Conservation (phyloP, 495 filamentous ascomycete genomes). For the Tuber melanosporum region DNA sequence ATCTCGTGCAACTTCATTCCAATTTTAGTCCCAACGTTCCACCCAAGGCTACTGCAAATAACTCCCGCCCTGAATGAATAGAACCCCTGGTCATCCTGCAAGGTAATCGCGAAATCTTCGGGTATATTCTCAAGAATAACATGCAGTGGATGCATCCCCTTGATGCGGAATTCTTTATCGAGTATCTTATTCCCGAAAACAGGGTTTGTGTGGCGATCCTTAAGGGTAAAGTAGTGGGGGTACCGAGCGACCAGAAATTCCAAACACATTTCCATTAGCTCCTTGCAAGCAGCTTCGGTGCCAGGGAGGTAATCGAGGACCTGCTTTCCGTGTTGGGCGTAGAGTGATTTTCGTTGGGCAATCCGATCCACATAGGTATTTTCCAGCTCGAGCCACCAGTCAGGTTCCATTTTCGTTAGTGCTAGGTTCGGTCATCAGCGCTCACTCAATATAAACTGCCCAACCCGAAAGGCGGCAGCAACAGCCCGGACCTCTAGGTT, state of each 20-base stretch:
- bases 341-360: constrained; percentile 64
- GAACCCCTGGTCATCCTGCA: constrained; percentile 63
- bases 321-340: constrained; percentile 54
- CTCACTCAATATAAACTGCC: not conserved
- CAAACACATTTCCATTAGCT: constrained; percentile 83
- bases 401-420: constrained; percentile 68
- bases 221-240: constrained; percentile 68
- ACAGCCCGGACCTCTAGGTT: not conserved
- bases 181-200: constrained; percentile 66
- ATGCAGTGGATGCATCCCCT: constrained; percentile 59
- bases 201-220: constrained; percentile 27
- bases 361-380: constrained; percentile 65
- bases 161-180: constrained; percentile 56
- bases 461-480: not conserved
- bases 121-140: constrained; percentile 76
- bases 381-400: constrained; percentile 91
- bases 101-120: constrained; percentile 78
- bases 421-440: constrained; percentile 49
- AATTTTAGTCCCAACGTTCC: constrained; percentile 71
- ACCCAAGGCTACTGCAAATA: constrained; percentile 73
- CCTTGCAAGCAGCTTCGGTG: constrained; percentile 74
- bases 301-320: constrained; percentile 70
- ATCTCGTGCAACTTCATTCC: constrained; percentile 67
- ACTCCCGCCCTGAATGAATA: constrained; percentile 75
- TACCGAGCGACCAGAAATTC: constrained; percentile 76